Percentiles rank a stretch among this genome's conserved stretches.
phyloP scores from a whole-genome alignment of 257 asterid genomes.

The Solanum virginianum region DNA sequence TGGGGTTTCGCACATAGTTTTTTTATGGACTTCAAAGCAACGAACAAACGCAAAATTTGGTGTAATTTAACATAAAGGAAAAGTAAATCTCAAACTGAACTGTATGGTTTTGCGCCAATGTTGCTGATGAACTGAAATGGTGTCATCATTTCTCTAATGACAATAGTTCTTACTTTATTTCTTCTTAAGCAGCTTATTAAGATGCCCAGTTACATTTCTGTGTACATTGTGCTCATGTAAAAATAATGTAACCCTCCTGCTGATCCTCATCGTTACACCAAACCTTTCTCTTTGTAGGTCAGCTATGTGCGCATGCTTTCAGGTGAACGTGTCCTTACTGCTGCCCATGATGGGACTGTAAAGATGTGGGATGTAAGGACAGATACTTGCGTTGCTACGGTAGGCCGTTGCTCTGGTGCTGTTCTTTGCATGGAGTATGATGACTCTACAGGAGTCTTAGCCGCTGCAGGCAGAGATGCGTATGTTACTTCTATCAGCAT shows the following conservation, averaged over 20 bases:
- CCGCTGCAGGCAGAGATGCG: constrained; percentile 94
- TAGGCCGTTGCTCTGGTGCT: constrained; percentile 89
- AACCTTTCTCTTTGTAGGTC: constrained; percentile 35
- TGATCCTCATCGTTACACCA: background rate
- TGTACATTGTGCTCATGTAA: background rate
- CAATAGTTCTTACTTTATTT: background rate
- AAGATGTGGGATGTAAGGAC: constrained; percentile 99
- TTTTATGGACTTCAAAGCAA: background rate
- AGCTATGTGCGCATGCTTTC: constrained; percentile 83
- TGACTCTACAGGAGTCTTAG: constrained; percentile 83
- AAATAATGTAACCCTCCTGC: background rate
- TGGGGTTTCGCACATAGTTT: background rate
- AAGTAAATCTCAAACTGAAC: background rate
- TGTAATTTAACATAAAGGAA: background rate
- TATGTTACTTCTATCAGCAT: constrained; percentile 24
- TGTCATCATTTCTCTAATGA: background rate
- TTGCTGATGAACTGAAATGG: background rate
- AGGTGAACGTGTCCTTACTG: constrained; percentile 97
- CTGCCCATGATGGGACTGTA: constrained; percentile 94
- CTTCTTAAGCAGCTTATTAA: background rate
- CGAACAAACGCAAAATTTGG: background rate
- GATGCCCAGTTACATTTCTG: background rate
- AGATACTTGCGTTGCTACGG: constrained; percentile 96
- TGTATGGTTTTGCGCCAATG: background rate
- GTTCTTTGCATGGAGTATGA: constrained; percentile 92